These are phyloP conservation scores for Malassezia obtusa DNA, from an alignment of 1,284 basidiomycete species.

Conservation along the genomic window DNA sequence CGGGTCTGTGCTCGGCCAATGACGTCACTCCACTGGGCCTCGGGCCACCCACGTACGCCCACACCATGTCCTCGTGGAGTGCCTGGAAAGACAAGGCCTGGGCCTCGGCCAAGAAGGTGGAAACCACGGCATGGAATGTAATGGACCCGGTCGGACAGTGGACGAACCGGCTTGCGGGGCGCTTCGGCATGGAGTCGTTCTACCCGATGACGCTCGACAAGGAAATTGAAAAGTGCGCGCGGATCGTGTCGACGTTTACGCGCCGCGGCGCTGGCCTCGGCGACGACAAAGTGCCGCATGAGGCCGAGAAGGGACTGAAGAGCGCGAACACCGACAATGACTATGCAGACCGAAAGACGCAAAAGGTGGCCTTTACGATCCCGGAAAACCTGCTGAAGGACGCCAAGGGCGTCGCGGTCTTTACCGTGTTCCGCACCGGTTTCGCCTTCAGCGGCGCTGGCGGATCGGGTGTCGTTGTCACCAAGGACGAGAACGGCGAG, in stretches of 20 bases:
- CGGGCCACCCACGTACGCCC: background rate
- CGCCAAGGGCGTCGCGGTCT: constrained; percentile 39
- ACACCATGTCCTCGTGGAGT: background rate
- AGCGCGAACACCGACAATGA: constrained; percentile 14
- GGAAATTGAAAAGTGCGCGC: constrained; percentile 40
- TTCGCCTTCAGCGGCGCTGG: constrained; percentile 25
- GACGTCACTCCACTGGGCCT: background rate
- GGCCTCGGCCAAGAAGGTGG: constrained; percentile 29
- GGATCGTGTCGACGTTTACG: constrained; percentile 40
- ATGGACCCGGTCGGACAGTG: constrained; percentile 27
- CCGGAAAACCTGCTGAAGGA: constrained; percentile 31
- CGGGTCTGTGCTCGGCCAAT: background rate
- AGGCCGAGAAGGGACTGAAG: background rate
- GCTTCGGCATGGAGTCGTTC: constrained; percentile 38
- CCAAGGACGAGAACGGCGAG: constrained; percentile 36
- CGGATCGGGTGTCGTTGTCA: constrained; percentile 45
- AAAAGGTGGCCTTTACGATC: constrained; percentile 45
- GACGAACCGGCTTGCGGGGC: constrained; percentile 26
- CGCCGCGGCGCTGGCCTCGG: constrained; percentile 21
- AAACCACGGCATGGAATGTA: constrained; percentile 31
- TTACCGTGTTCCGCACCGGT: constrained; percentile 45
- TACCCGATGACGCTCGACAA: constrained; percentile 34
- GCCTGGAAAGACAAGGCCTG: constrained; percentile 15
- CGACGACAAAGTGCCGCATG: constrained; percentile 8
- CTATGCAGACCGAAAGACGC: constrained; percentile 39